These are phyloP conservation scores for Gossypium australe DNA, from an alignment of 345 rosid genomes.

Conservation along the genomic window DNA sequence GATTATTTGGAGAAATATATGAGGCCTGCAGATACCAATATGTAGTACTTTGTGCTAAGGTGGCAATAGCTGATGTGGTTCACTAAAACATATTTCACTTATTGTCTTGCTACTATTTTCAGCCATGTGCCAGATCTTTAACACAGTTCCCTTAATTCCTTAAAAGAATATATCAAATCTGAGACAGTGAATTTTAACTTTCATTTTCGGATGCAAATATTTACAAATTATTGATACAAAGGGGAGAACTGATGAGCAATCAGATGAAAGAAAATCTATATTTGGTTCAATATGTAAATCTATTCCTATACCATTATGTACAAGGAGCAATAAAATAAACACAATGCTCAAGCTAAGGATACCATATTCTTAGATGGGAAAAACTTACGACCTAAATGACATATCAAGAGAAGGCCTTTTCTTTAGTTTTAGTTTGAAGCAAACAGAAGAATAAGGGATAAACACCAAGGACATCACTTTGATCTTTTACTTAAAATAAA, in stretches of 20 bases:
- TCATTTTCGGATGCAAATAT: background rate
- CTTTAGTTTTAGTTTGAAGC: background rate
- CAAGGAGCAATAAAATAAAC: background rate
- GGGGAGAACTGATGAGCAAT: background rate
- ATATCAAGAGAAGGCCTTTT: background rate
- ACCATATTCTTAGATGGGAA: background rate
- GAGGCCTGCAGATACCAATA: background rate
- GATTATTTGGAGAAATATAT: background rate
- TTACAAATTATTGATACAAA: background rate
- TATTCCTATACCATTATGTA: background rate
- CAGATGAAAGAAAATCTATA: background rate
- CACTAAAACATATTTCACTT: background rate
- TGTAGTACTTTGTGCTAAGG: background rate
- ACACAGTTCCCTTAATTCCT: background rate
- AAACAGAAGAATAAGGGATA: background rate
- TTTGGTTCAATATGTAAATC: background rate
- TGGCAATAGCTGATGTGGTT: background rate
- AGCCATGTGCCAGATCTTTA: background rate
- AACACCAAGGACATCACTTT: background rate
- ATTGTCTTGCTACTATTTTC: background rate
- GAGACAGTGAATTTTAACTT: background rate
- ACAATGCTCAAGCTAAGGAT: background rate
- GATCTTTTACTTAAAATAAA: background rate
- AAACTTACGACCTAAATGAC: background rate
- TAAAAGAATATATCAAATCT: background rate